phyloP scores from a whole-genome alignment of 1,139 yeast genomes.

The Lodderomyces oxycetoniae region DNA sequence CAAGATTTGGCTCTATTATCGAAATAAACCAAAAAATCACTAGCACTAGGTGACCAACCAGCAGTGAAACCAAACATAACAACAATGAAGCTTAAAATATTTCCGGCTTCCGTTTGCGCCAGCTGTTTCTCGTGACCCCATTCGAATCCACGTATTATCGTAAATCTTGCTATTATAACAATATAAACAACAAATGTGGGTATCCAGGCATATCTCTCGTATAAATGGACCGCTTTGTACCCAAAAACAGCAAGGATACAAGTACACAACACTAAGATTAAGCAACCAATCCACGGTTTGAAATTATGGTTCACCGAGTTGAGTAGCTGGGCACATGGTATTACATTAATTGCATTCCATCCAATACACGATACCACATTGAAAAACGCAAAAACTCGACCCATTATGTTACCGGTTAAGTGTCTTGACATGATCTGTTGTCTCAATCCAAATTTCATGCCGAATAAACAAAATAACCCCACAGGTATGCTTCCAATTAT shows the following conservation, averaged over 20 bases:
- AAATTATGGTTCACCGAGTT: slow-evolving; percentile 20
- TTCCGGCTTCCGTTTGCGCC: slow-evolving; percentile 35
- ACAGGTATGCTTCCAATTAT: slow-evolving; percentile 29
- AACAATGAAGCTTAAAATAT: slow-evolving; percentile 24
- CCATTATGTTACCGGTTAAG: slow-evolving; percentile 30
- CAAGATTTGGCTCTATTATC: slow-evolving; percentile 22
- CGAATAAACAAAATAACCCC: slow-evolving; percentile 28
- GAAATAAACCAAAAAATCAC: slow-evolving; percentile 30
- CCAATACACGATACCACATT: slow-evolving; percentile 32
- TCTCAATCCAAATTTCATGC: slow-evolving; percentile 29
- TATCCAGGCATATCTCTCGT: slow-evolving; percentile 28
- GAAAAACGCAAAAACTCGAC: slow-evolving; percentile 28
- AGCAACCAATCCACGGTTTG: slow-evolving; percentile 33
- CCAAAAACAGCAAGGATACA: slow-evolving; percentile 26
- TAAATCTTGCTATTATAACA: slow-evolving; percentile 24
- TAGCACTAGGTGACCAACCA: slow-evolving; percentile 30
- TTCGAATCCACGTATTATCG: slow-evolving; percentile 21
- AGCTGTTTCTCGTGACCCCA: slow-evolving; percentile 20
- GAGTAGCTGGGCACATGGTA: slow-evolving; percentile 30
- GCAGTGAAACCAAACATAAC: slow-evolving; percentile 28
- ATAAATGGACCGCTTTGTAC: slow-evolving; percentile 24
- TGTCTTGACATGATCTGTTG: slow-evolving; percentile 30
- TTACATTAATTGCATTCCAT: slow-evolving; percentile 33
- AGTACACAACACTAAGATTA: slow-evolving; percentile 26
- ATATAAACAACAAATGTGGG: slow-evolving; percentile 26